Evolutionary conservation across 2,329 filamentous ascomycete species (phyloP).

Genomic region (Neobulgaria alba): DNA sequence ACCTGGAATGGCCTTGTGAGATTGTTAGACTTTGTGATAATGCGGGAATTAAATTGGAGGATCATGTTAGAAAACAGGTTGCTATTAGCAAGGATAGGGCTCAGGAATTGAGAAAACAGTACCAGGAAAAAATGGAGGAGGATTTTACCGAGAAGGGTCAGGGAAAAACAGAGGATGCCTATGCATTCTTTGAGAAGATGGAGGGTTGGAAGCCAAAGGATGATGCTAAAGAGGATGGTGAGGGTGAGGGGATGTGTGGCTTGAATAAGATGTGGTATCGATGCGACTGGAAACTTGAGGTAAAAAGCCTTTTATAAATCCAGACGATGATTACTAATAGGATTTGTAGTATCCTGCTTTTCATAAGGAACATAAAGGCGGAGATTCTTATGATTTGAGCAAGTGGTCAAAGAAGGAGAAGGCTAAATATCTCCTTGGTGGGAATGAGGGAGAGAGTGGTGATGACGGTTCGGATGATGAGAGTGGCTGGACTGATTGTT

Average conservation of each 20-base stretch:
- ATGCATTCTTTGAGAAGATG: constrained; percentile 4
- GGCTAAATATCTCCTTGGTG: too few species aligned
- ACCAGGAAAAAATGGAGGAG: constrained; percentile 6
- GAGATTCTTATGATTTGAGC: too few species aligned
- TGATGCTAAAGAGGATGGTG: constrained; percentile 2
- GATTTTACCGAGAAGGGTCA: neutral
- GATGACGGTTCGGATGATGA: too few species aligned
- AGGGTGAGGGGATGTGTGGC: too few species aligned
- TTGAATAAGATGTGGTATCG: constrained; percentile 13
- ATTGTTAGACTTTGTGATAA: constrained; percentile 28
- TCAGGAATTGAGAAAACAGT: constrained; percentile 4
- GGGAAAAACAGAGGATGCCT: constrained; percentile 1
- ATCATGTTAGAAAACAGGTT: constrained; percentile 13
- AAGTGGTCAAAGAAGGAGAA: too few species aligned
- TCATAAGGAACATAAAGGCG: too few species aligned
- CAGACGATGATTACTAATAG: too few species aligned
- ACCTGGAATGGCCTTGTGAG: constrained; percentile 45
- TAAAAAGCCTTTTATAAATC: too few species aligned
- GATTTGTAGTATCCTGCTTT: constrained; percentile 10
- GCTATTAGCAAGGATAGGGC: constrained; percentile 5
- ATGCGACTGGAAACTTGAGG: constrained; percentile 16
- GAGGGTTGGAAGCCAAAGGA: constrained; percentile 8
- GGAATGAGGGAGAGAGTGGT: too few species aligned
- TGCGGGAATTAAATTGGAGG: constrained; percentile 11
- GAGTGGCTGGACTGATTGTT: too few species aligned